Base-by-base conservation (phyloP, 2,329 filamentous ascomycete genomes). In the Trichoderma sp. region DNA sequence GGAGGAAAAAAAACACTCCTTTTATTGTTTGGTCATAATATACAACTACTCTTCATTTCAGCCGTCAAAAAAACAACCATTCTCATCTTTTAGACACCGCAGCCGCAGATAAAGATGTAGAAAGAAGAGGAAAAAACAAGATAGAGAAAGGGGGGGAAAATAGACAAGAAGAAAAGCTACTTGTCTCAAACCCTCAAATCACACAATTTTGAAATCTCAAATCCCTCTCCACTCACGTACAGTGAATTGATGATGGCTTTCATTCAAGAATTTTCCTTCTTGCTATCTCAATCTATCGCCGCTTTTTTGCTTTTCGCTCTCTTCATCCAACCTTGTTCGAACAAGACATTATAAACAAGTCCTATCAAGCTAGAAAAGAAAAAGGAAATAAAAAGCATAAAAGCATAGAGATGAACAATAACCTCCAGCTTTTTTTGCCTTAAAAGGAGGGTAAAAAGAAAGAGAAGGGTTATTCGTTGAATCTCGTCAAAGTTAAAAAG, bases 1-100 rank as follows among this genome's bases (percentile, higher is more conserved):
- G 16, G 5, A 10, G 16, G 7, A 33, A 19, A 56, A 33, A 19
- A 21, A 62, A 53, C n/a, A 66, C 55, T 55, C 21, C 57, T 56
- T 70, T 66, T 56, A 67, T 70, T 67, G 63, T 56, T 70, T 66
- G 68, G 56, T 66, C 56, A 52, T 70, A 67, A 67, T 68, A 70
- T 68, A 68, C 68, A 70, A 68, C 52, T 29, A 4, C 40, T 59
- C 37, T 37, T 61, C 56, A 31, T 60, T 49, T 56, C 60, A 43
- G 43, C 61, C 68, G 14, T 59, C 40, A 52, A 33, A 10, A 58
- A 52, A 43, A 31, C 21, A 33, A 11, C 27, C 43, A 33, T 35
- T 11, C 19, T 49, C 55, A n/a, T 40, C 31, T 21, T 24, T 27
- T 33, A 64, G 47, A 33, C 16, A 55, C 35, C 16, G 14, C 57